A percentile compares a stretch with the other conserved stretches of the same genome.
Conservation (phyloP, 345 rosid genomes). For the Chamaenerion angustifolium region DNA sequence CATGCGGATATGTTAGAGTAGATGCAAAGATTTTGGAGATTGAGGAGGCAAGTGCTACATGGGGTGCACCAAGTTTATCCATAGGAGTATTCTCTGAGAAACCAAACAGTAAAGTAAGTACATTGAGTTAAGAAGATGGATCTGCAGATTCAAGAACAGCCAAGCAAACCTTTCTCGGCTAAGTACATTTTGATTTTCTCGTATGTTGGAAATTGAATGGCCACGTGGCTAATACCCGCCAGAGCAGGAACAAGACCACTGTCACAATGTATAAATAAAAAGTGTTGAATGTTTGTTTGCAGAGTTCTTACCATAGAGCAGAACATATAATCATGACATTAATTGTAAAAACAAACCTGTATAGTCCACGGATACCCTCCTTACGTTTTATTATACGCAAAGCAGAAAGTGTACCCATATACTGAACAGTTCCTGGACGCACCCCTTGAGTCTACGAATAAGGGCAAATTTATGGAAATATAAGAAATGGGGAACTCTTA, state of each 20-base stretch:
- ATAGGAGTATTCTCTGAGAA: slow-evolving; percentile 38
- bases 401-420: slow-evolving; percentile 62
- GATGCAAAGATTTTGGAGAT: slow-evolving; percentile 84
- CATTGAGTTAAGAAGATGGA: neutral
- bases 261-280: slow-evolving; percentile 12
- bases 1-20: slow-evolving; percentile 82
- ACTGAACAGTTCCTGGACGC: slow-evolving; percentile 52
- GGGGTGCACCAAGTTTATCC: slow-evolving; percentile 58
- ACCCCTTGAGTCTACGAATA: slow-evolving; percentile 65
- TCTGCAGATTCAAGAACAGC: neutral
- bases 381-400: slow-evolving; percentile 63
- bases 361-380: slow-evolving; percentile 81
- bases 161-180: slow-evolving; percentile 38
- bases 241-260: slow-evolving; percentile 85
- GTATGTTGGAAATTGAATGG: slow-evolving; percentile 78
- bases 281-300: neutral
- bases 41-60: slow-evolving; percentile 84
- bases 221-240: slow-evolving; percentile 89
- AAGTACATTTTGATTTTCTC: slow-evolving; percentile 56
- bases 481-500: too few relatives aligned
- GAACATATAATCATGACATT: neutral
- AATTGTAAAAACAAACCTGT: slow-evolving; percentile 31
- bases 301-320: neutral
- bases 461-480: neutral
- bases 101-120: too few relatives aligned